Conservation (phyloP, 2,329 filamentous ascomycete genomes). For the Colletotrichum costaricense region DNA sequence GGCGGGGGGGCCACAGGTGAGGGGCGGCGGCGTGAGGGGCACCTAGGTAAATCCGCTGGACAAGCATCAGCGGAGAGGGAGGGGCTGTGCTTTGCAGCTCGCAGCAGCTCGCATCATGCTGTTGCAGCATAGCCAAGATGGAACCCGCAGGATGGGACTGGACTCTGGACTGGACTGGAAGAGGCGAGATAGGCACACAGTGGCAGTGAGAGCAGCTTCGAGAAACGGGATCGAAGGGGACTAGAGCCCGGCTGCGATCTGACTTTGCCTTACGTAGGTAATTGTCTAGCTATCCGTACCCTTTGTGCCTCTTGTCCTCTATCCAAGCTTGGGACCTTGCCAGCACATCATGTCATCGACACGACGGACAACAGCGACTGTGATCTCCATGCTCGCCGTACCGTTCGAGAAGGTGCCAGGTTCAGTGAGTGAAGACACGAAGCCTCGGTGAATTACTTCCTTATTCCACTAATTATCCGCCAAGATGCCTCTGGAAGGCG, state of each 20-base stretch:
- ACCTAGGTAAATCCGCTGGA: not conserved
- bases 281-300: not conserved
- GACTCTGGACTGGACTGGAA: not conserved
- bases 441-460: constrained; percentile 8
- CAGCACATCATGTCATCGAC: not conserved
- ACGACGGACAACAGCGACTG: not conserved
- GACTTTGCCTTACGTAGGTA: too few species aligned
- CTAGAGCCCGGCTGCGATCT: not conserved
- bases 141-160: not conserved
- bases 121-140: constrained; percentile 16
- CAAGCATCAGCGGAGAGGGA: constrained; percentile 18
- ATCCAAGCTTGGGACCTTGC: not conserved
- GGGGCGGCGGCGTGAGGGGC: constrained; percentile 14
- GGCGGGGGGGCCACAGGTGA: not conserved
- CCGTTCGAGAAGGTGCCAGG: not conserved
- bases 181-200: not conserved
- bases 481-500: not conserved
- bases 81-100: constrained; percentile 25
- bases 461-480: not conserved
- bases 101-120: constrained; percentile 16
- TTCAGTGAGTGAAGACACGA: not conserved
- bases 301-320: not conserved
- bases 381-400: not conserved
- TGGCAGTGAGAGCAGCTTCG: not conserved
- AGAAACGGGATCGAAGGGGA: not conserved